Evolutionary conservation across 2,329 filamentous ascomycete species (phyloP).

Genomic region (Penicillium sp.): DNA sequence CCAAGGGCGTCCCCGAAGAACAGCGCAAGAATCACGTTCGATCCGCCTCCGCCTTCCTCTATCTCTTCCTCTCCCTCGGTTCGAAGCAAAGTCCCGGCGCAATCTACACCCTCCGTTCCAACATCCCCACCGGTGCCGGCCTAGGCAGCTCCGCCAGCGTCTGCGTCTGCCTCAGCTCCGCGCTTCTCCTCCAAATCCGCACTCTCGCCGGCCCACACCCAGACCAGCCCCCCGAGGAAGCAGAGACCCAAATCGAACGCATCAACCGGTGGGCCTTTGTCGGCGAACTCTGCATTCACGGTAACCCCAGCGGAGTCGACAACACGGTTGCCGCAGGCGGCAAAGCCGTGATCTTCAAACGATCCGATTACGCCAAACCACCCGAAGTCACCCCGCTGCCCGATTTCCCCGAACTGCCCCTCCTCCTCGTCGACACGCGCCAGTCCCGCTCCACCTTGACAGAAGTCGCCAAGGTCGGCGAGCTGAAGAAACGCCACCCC

Average conservation of each 20-base stretch:
- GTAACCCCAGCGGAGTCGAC: slow-evolving; percentile 94
- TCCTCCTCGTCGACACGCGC: slow-evolving; percentile 86
- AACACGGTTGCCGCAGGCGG: slow-evolving; percentile 94
- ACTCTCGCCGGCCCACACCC: slow-evolving; percentile 88
- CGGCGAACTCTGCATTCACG: slow-evolving; percentile 94
- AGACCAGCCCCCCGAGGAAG: slow-evolving; percentile 85
- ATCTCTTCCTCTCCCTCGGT: slow-evolving; percentile 87
- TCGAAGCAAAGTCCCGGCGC: slow-evolving; percentile 78
- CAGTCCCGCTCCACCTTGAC: slow-evolving; percentile 82
- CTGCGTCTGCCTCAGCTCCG: slow-evolving; percentile 82
- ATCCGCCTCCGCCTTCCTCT: slow-evolving; percentile 85
- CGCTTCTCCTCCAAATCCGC: slow-evolving; percentile 84
- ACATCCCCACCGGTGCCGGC: slow-evolving; percentile 89
- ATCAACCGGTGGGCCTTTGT: slow-evolving; percentile 99
- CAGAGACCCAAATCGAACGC: slow-evolving; percentile 85
- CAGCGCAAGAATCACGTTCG: slow-evolving; percentile 81
- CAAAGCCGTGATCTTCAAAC: slow-evolving; percentile 90
- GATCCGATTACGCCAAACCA: slow-evolving; percentile 75
- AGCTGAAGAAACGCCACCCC: slow-evolving; percentile 72
- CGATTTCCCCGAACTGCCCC: slow-evolving; percentile 87
- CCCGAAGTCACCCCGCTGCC: slow-evolving; percentile 76
- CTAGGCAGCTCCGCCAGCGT: slow-evolving; percentile 95
- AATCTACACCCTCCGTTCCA: slow-evolving; percentile 88
- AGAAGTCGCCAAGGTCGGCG: slow-evolving; percentile 85
- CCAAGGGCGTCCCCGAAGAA: slow-evolving; percentile 66